These are phyloP conservation scores for Meripilus lineatus DNA, from an alignment of 1,284 basidiomycete species.

Conservation along the genomic window DNA sequence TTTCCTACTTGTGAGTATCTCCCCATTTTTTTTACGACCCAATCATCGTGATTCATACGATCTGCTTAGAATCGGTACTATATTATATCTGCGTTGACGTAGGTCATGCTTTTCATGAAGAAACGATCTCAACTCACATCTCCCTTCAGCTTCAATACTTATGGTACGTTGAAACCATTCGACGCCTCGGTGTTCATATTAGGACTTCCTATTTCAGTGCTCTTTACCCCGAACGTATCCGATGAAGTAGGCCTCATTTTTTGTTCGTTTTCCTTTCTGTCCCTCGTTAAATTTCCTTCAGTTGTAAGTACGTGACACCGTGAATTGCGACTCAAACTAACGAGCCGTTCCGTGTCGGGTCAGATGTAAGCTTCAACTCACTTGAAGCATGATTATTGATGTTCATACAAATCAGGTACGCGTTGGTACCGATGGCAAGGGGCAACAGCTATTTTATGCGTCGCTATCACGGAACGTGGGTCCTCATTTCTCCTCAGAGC, in stretches of 20 bases:
- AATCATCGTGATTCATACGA: no score
- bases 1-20: slow-evolving; percentile 42
- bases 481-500: no score
- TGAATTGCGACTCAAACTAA: no score
- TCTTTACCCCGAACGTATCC: neutral
- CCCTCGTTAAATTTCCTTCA: no score
- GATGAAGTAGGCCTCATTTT: neutral
- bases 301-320: no score
- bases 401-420: no score
- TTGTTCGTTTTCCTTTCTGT: no score
- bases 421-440: slow-evolving; percentile 5
- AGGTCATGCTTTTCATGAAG: no score
- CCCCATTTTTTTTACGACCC: neutral
- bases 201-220: neutral
- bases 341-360: no score
- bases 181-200: no score
- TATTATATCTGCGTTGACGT: slow-evolving; percentile 1
- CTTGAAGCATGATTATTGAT: no score
- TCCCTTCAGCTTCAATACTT: slow-evolving; percentile 5
- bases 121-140: no score
- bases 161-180: neutral
- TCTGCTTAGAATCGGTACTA: slow-evolving; percentile 7
- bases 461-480: slow-evolving; percentile 49
- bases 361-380: neutral
- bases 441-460: slow-evolving; percentile 43